phyloP scores from a whole-genome alignment of 202 grass and related monocot genomes.

The Miscanthus sacchariflorus region DNA sequence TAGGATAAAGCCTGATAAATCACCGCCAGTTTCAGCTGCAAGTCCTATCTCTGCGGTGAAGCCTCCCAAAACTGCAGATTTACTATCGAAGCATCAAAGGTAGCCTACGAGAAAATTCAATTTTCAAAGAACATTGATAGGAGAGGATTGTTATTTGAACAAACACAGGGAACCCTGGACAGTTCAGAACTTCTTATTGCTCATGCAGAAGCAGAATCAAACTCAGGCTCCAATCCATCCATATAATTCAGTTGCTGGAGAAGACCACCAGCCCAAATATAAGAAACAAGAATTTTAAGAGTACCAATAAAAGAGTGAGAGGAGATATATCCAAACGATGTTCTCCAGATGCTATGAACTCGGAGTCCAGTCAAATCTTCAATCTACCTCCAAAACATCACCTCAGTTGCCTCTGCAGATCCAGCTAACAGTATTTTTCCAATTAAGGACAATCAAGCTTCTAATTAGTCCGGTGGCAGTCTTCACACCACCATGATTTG shows the following conservation, averaged over 20 bases:
- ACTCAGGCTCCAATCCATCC: background rate
- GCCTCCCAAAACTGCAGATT: slow-evolving; percentile 11
- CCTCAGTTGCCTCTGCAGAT: background rate
- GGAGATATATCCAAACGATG: background rate
- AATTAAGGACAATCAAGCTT: background rate
- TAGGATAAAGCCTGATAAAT: background rate
- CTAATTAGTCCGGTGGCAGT: background rate
- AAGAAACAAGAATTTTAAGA: background rate
- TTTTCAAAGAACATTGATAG: background rate
- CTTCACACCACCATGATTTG: background rate
- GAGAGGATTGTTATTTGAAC: background rate
- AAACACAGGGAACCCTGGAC: background rate
- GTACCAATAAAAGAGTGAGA: no score
- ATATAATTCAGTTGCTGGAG: slow-evolving; percentile 28
- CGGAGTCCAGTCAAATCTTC: background rate
- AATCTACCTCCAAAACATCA: background rate
- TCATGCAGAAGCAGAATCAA: background rate
- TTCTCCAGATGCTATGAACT: background rate
- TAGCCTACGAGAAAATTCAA: background rate
- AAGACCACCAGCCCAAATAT: background rate
- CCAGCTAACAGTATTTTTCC: background rate
- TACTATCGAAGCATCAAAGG: background rate
- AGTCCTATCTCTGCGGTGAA: background rate
- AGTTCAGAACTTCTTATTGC: background rate
- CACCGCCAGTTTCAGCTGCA: background rate